Evolutionary conservation across 2,329 filamentous ascomycete genomes (phyloP).

Genomic region (Aspergillus pseudotamarii): DNA sequence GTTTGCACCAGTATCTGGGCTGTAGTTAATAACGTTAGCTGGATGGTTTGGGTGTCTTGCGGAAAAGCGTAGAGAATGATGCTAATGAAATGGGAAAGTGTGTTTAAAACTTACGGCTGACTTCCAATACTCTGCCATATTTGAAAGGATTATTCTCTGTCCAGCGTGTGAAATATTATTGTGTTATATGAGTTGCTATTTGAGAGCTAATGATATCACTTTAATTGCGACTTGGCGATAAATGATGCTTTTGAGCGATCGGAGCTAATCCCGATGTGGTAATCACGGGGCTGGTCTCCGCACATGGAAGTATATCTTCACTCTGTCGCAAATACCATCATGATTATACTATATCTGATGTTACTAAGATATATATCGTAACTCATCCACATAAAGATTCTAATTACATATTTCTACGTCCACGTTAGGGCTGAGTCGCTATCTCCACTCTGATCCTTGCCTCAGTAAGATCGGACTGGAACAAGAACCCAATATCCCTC

Average conservation of each 20-base stretch:
- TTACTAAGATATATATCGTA: not conserved
- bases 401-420: not conserved
- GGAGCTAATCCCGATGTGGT: slow-evolving; percentile 11
- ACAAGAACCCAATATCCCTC: slow-evolving; percentile 77
- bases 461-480: slow-evolving; percentile 66
- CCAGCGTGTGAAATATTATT: not conserved
- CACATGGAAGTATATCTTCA: not conserved
- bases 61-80: not conserved
- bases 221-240: not conserved
- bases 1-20: slow-evolving; percentile 97
- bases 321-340: not conserved
- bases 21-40: slow-evolving; percentile 35
- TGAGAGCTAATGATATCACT: slow-evolving; percentile 8
- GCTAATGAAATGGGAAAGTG: not conserved
- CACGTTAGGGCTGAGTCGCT: slow-evolving; percentile 1
- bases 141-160: not conserved
- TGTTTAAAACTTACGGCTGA: slow-evolving; percentile 64
- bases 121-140: slow-evolving; percentile 98
- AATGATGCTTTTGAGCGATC: not conserved
- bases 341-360: not conserved
- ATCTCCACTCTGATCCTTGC: slow-evolving; percentile 71
- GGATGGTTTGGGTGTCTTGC: not conserved
- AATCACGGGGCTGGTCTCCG: not conserved
- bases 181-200: not conserved
- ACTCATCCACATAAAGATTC: not conserved